phyloP scores from a whole-genome alignment of 192 early-diverging fungal genomes.

The Podila clonocystis region DNA sequence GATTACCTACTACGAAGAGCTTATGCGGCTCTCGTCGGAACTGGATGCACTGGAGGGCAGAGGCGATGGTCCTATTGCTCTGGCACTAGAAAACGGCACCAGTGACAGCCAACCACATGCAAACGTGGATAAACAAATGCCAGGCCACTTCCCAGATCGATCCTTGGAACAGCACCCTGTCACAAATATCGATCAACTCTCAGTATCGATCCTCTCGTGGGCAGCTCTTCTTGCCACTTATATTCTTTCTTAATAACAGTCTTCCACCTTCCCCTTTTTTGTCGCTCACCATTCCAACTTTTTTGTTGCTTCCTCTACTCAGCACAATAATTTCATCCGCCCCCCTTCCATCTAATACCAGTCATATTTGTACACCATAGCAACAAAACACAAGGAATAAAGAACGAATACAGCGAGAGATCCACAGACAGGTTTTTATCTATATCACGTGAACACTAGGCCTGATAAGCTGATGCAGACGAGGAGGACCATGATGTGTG shows the following conservation, averaged over 20 bases:
- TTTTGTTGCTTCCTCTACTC: no score
- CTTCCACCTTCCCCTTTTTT: no score
- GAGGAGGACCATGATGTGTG: no score
- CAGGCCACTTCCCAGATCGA: constrained; percentile 10
- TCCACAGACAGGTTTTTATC: no score
- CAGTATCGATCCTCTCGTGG: constrained; percentile 38
- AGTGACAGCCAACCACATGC: background rate
- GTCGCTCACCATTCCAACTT: no score
- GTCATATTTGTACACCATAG: no score
- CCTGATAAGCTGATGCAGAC: no score
- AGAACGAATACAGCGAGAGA: no score
- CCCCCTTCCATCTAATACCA: no score
- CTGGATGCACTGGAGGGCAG: constrained; percentile 14
- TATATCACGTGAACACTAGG: no score
- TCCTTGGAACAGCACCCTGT: background rate
- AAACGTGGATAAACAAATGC: background rate
- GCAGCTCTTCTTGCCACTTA: constrained; percentile 22
- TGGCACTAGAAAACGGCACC: background rate
- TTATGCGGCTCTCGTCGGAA: constrained; percentile 8
- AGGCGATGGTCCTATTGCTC: background rate
- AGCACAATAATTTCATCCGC: no score
- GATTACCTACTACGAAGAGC: constrained; percentile 18
- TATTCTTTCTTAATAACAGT: constrained; percentile 19
- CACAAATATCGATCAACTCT: constrained; percentile 8
- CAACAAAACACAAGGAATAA: no score